Evolutionary conservation across 169 alveolate species (phyloP).

Genomic region (Babesia sp.): DNA sequence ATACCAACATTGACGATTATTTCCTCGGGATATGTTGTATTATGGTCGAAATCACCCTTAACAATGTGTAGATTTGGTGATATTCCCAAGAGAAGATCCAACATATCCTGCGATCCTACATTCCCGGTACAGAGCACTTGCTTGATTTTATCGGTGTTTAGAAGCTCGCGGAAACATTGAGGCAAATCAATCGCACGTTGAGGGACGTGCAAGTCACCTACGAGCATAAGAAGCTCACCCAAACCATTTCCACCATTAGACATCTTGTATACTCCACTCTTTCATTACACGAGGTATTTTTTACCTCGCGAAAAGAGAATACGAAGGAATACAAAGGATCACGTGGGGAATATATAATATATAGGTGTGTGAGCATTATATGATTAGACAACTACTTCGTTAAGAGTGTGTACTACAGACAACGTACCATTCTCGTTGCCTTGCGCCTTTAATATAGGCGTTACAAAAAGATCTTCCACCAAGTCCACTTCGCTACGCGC

Average conservation of each 20-base stretch:
- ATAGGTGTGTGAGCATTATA: background rate
- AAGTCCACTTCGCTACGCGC: background rate
- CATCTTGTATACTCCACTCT: slow-evolving; percentile 14
- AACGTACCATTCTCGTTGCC: background rate
- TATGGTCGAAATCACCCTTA: slow-evolving; percentile 78
- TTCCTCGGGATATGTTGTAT: slow-evolving; percentile 70
- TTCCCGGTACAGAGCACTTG: slow-evolving; percentile 79
- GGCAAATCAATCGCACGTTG: slow-evolving; percentile 75
- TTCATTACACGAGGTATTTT: slow-evolving; percentile 6
- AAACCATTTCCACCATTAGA: slow-evolving; percentile 44
- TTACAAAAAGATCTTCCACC: background rate
- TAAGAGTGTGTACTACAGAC: background rate
- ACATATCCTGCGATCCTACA: slow-evolving; percentile 73
- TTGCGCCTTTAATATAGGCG: background rate
- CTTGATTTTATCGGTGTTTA: slow-evolving; percentile 76
- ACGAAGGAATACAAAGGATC: background rate
- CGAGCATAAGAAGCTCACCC: slow-evolving; percentile 73
- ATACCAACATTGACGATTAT: slow-evolving; percentile 54
- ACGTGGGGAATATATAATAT: slow-evolving; percentile 8
- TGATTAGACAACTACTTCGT: slow-evolving; percentile 23
- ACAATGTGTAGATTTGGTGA: slow-evolving; percentile 78
- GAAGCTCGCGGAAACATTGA: slow-evolving; percentile 73
- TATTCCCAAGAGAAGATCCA: slow-evolving; percentile 71
- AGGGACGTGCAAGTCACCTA: slow-evolving; percentile 81
- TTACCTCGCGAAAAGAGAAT: background rate